A percentile compares a stretch with the other conserved stretches of the same genome.
phyloP scores from a whole-genome alignment of 148 eudicot species.

The Fagopyrum tataricum region DNA sequence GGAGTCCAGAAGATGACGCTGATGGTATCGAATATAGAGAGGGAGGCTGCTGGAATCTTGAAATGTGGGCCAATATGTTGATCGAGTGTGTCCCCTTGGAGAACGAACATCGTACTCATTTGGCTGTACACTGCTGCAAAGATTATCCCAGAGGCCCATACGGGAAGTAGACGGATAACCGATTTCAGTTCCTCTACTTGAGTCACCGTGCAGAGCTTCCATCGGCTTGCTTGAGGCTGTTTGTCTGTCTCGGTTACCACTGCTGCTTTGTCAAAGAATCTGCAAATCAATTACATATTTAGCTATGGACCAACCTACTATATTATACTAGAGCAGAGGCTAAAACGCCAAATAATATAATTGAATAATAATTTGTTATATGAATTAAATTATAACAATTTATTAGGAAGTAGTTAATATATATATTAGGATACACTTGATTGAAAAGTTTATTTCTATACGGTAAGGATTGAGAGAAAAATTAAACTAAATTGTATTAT shows the following conservation, averaged over 20 bases:
- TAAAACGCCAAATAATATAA: too few species aligned
- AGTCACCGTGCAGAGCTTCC: conserved; percentile 21
- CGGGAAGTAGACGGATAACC: conserved; percentile 13
- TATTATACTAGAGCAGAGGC: too few species aligned
- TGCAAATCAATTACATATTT: not conserved
- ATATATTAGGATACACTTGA: too few species aligned
- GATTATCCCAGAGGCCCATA: conserved; percentile 18
- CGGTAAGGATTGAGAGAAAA: too few species aligned
- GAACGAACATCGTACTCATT: conserved; percentile 22
- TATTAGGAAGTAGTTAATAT: too few species aligned
- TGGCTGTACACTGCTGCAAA: conserved; percentile 19
- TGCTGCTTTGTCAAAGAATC: conserved; percentile 21
- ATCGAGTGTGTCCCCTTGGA: conserved; percentile 19
- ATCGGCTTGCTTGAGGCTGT: not conserved
- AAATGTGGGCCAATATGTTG: conserved; percentile 20
- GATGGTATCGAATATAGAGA: conserved; percentile 20
- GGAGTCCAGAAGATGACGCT: conserved; percentile 27
- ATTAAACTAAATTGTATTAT: too few species aligned
- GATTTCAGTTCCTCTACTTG: conserved; percentile 22
- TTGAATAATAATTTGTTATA: too few species aligned
- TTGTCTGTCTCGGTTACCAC: conserved; percentile 11
- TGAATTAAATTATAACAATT: too few species aligned
- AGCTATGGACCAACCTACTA: too few species aligned
- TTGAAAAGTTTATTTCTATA: too few species aligned
- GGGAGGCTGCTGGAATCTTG: conserved; percentile 21